Base-by-base conservation (phyloP, 768 basidiomycete genomes). In the Amylocystis lapponica region DNA sequence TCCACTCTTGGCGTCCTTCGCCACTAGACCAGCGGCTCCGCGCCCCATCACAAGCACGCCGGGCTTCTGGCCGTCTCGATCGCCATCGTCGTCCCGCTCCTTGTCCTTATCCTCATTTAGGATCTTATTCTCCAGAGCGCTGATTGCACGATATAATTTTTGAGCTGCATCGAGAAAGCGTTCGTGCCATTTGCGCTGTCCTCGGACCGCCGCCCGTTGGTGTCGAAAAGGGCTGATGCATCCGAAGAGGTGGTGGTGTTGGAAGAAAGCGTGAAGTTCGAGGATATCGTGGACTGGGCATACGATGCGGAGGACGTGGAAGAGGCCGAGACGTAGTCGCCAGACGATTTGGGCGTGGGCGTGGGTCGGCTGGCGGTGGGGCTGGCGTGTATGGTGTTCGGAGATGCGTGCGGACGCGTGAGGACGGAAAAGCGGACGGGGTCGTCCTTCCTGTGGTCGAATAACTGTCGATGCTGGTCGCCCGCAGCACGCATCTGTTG, bases 401-500 rank as follows among this genome's bases (percentile, higher is more conserved):
- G 58, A 47, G 35, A 35, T 16, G 44, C 48, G 17, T 44, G 57
- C 8, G 81, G 74, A 31, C 81, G 75, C 4, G 77, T 67, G 27
- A 79, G 72, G 26, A 81, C 75, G 29, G 78, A 69, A 64, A 98
- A 98, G 10, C 85, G 78, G 25, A 92, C 78, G 0, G 96, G 91
- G 60, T 98, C 90, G 60, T 98, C 88, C 55, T 89, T 82, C 29
- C 87, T 75, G 46, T 87, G 89, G 58, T 98, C 92, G 45, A 92
- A 94, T 0, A 96, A 76, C 48, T 85, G 86, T 8, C 70, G 66
- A 34, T 63, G 60, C 5, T 58, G 12, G 22, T 59, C 51, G 35
- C 63, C 23, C 41, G 46, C 41, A 43, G 31, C 81, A 66, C 59
- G 58, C 32, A 49, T 42, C 6, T 63, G 48, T 8, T 72, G 61